phyloP scores from a whole-genome alignment of 176 grass and related monocot species.

The Dendrocalamus sinicus region DNA sequence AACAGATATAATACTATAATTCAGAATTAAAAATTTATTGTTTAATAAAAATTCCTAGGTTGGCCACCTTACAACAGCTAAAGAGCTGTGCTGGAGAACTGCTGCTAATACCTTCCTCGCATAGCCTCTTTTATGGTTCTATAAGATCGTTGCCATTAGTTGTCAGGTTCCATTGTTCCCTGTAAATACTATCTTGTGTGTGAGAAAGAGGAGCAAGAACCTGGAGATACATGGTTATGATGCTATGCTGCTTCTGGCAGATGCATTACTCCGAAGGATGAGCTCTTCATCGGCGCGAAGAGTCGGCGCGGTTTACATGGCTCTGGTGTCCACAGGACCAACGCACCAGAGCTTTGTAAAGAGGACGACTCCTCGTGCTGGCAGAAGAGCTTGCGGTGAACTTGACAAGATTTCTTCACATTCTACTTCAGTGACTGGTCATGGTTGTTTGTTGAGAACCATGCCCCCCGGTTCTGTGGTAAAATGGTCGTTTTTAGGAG shows the following conservation, averaged over 20 bases:
- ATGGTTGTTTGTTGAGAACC: neutral
- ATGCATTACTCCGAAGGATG: constrained; percentile 24
- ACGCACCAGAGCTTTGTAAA: neutral
- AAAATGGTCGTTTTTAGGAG: neutral
- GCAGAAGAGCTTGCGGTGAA: neutral
- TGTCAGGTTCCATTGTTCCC: neutral
- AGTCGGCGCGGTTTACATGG: constrained; percentile 31
- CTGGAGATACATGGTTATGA: neutral
- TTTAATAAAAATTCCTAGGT: neutral
- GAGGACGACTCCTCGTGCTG: constrained; percentile 7
- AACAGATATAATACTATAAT: too few species aligned
- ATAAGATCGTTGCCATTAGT: neutral
- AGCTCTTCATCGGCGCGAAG: neutral
- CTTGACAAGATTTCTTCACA: neutral
- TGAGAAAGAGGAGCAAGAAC: neutral
- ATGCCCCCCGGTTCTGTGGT: neutral
- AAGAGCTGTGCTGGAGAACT: neutral
- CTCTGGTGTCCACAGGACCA: neutral
- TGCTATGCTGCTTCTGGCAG: neutral
- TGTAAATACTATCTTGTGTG: neutral
- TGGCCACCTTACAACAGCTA: constrained; percentile 1
- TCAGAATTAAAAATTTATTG: too few species aligned
- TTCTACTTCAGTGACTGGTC: neutral
- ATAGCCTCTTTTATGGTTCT: constrained; percentile 19
- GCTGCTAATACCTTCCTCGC: constrained; percentile 37